These are phyloP conservation scores for Penicillium crustosum DNA, from an alignment of 2,329 filamentous ascomycete genomes.

Conservation along the genomic window DNA sequence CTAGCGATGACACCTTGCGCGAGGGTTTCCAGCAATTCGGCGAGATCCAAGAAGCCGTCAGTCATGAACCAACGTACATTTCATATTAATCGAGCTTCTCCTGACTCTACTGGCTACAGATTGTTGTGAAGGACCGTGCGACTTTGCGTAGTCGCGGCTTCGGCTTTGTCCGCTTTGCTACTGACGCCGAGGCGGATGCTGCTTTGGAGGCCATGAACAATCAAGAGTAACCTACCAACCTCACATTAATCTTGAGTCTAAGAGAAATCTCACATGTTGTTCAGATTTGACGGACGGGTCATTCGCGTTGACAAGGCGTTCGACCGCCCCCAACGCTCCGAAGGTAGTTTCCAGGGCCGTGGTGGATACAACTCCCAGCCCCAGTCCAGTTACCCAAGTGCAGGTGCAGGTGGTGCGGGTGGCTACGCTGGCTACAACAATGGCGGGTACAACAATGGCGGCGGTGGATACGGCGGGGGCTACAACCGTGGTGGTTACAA, in stretches of 20 bases:
- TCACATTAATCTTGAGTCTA: conserved; percentile 16
- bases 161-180: conserved; percentile 86
- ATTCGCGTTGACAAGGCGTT: conserved; percentile 97
- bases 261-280: conserved; percentile 17
- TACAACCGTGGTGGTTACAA: conserved; percentile 30
- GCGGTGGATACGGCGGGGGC: conserved; percentile 33
- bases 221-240: conserved; percentile 64
- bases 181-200: conserved; percentile 43
- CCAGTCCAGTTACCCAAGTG: conserved; percentile 36
- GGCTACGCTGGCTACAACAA: conserved; percentile 29
- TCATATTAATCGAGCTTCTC: conserved; percentile 2
- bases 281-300: conserved; percentile 85
- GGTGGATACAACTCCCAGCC: conserved; percentile 47
- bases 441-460: conserved; percentile 20
- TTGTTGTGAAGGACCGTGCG: conserved; percentile 96
- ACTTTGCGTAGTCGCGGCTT: conserved; percentile 96
- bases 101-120: conserved; percentile 54
- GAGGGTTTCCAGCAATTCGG: conserved; percentile 93
- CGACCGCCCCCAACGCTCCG: conserved; percentile 66
- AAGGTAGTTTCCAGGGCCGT: conserved; percentile 48
- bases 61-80: conserved; percentile 41
- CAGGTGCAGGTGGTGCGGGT: conserved; percentile 39
- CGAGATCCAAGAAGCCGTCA: conserved; percentile 88
- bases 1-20: conserved; percentile 81
- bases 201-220: conserved; percentile 49